These are phyloP conservation scores for Neurospora tetraspora DNA, from an alignment of 495 filamentous ascomycete species.

Conservation along the genomic window DNA sequence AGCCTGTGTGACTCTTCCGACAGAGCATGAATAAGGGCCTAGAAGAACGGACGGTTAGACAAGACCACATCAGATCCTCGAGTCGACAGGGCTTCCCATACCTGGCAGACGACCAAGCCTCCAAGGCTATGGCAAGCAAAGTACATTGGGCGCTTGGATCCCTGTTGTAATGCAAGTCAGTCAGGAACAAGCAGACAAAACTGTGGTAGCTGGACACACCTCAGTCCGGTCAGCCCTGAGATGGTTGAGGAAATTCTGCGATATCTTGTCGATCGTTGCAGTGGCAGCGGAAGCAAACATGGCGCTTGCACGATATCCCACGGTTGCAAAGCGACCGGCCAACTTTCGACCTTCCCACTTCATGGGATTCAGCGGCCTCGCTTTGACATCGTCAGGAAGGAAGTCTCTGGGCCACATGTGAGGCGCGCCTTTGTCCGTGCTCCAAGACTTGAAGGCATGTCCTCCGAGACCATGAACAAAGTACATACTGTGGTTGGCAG, in stretches of 20 bases:
- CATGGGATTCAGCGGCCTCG: constrained; percentile 1
- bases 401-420: constrained; percentile 10
- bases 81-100: background rate
- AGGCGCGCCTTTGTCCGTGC: constrained; percentile 5
- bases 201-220: background rate
- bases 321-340: constrained; percentile 5
- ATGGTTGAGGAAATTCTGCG: constrained; percentile 5
- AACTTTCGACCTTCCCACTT: background rate
- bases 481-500: constrained; percentile 2
- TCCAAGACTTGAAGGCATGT: constrained; percentile 10
- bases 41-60: background rate
- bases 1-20: background rate
- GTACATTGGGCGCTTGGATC: constrained; percentile 8
- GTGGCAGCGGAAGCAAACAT: constrained; percentile 2
- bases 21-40: constrained; percentile 8
- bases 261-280: constrained; percentile 6
- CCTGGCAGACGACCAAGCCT: constrained; percentile 8
- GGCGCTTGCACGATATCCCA: constrained; percentile 4
- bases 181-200: background rate
- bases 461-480: constrained; percentile 13
- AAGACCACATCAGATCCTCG: background rate
- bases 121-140: constrained; percentile 12
- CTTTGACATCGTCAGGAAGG: constrained; percentile 3
- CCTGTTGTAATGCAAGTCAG: background rate
- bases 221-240: constrained; percentile 5